Evolutionary conservation across 441 rosid genomes (phyloP).

Genomic region (Erodium texanum): DNA sequence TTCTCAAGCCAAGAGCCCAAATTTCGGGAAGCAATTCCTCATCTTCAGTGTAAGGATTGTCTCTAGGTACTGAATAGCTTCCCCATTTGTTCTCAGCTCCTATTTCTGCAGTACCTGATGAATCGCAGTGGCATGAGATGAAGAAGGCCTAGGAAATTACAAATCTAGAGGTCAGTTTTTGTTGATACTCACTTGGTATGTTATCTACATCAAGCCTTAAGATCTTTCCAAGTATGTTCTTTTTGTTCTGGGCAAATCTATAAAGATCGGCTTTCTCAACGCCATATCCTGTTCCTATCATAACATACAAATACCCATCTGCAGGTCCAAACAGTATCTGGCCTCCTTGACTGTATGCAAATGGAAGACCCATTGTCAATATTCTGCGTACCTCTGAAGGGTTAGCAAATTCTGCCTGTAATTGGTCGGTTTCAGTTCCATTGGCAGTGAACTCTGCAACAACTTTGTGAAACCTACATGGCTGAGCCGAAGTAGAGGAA

Average conservation of each 20-base stretch:
- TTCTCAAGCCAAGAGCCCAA: conserved; percentile 31
- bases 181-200: conserved; percentile 35
- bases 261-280: conserved; percentile 35
- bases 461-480: conserved; percentile 40
- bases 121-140: not conserved
- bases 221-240: conserved; percentile 56
- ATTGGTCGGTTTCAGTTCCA: conserved; percentile 16
- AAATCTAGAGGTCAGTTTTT: conserved; percentile 1
- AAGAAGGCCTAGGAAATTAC: not conserved
- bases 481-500: conserved; percentile 29
- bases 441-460: conserved; percentile 44
- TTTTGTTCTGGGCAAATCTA: conserved; percentile 56
- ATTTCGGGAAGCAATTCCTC: conserved; percentile 29
- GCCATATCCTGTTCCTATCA: conserved; percentile 45
- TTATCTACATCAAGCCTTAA: conserved; percentile 50
- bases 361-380: conserved; percentile 55
- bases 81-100: conserved; percentile 23
- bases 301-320: conserved; percentile 53
- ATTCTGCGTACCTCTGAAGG: conserved; percentile 50
- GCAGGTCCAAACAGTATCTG: conserved; percentile 55
- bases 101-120: conserved; percentile 1
- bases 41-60: conserved; percentile 35
- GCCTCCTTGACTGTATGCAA: conserved; percentile 36
- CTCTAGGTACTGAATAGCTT: conserved; percentile 35
- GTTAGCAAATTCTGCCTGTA: conserved; percentile 29